These are phyloP conservation scores for Coemansia sp. DNA, from an alignment of 192 early-diverging fungal species.

Conservation along the genomic window DNA sequence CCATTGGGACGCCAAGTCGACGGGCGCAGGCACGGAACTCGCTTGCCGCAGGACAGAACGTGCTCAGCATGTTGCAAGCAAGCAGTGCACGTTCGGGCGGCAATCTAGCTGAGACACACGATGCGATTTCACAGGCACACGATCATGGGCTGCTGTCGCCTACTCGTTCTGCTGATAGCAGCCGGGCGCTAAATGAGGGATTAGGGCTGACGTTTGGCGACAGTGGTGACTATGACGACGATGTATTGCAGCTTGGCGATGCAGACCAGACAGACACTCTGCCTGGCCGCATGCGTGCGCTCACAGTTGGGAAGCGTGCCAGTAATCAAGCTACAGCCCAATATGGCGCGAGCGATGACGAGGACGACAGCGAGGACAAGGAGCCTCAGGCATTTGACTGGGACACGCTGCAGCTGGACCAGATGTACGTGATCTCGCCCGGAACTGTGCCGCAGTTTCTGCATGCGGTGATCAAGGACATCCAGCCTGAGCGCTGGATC, in stretches of 20 bases:
- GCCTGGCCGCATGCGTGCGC: slow-evolving; percentile 20
- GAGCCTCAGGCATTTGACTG: slow-evolving; percentile 65
- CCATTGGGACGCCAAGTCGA: slow-evolving; percentile 23
- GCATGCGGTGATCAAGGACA: slow-evolving; percentile 64
- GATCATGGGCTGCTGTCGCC: slow-evolving; percentile 17
- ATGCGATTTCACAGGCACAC: neutral
- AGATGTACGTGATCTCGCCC: slow-evolving; percentile 95
- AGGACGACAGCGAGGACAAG: slow-evolving; percentile 30
- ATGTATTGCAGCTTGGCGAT: neutral
- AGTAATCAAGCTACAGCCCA: slow-evolving; percentile 6
- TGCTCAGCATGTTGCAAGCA: slow-evolving; percentile 52
- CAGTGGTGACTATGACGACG: neutral
- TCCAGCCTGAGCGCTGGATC: slow-evolving; percentile 62
- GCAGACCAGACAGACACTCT: neutral
- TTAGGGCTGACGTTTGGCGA: slow-evolving; percentile 20
- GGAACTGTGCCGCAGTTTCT: slow-evolving; percentile 73
- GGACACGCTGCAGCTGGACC: slow-evolving; percentile 78
- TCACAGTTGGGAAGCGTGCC: slow-evolving; percentile 19
- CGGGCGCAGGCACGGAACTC: slow-evolving; percentile 25
- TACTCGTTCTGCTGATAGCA: slow-evolving; percentile 19
- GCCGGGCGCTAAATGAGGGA: slow-evolving; percentile 13
- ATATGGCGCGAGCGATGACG: slow-evolving; percentile 14
- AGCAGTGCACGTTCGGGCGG: slow-evolving; percentile 22
- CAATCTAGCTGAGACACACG: slow-evolving; percentile 10
- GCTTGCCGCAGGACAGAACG: slow-evolving; percentile 42